Evolutionary conservation across 257 asterid genomes (phyloP), one percentile per base, ranked within the genome.

Genomic region (Solanum dulcamara): DNA sequence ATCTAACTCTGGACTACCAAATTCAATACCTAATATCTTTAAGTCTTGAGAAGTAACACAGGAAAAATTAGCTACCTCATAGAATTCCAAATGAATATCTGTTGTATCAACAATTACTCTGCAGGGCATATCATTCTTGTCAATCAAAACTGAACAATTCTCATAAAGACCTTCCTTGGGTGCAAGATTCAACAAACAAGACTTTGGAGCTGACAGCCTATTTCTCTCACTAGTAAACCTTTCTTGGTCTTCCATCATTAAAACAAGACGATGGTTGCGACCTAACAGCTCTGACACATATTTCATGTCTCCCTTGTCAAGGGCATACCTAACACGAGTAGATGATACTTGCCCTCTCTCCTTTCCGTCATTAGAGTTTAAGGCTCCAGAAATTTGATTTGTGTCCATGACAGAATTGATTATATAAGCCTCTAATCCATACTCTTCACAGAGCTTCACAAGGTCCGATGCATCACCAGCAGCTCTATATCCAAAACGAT

Each of bases 311-410:
- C 99, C 98, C 7, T 89, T 87, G 68, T 95, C 91, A 38, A 96
- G 97, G 0, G 98, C 99, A 38, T 86, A 90, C 40, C 99, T 95
- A 33, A 96, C 98, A 83, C 98, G 93, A 82, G 99, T 95, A 33
- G 99, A 96, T 35, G 99, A 96, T 55, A 96, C 99, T 87, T 95
- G 99, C 10, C 99, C 99, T 86, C 85, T 88, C 85, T 96, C 99
- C 60, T 93, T 90, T 35, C 94, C 86, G 33, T 90, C 89, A 33
- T n/a, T 67, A 20, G 86, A 74, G 46, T 85, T 83, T 37, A 79
- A 85, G 80, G 33, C 88, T 70, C 12, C 72, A 3, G 89, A 84
- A 79, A 84, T 77, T 85, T 90, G 98, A 83, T 90, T 91, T 84
- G 87, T 92, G 91, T 96, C 99, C 99, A 96, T 96, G 82, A 96